phyloP scores from a whole-genome alignment of 1,139 yeast genomes.

The Pichia sp. region DNA sequence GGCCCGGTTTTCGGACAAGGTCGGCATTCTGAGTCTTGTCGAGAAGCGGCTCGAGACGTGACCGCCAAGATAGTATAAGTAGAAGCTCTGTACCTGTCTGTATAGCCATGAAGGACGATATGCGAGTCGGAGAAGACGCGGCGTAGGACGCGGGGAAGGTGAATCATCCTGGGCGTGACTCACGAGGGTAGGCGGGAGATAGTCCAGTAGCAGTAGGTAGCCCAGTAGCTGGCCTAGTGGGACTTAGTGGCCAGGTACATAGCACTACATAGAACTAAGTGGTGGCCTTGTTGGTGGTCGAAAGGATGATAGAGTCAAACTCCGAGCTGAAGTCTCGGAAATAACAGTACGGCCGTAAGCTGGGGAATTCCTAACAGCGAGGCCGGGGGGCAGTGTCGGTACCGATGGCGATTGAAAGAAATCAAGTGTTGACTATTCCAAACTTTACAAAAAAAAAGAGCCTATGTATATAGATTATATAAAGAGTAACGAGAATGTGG shows the following conservation, averaged over 20 bases:
- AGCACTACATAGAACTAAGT: too few relatives aligned
- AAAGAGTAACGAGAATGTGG: not conserved
- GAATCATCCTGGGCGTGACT: not conserved
- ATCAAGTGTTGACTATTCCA: not conserved
- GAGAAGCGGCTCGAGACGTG: not conserved
- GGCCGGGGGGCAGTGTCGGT: not conserved
- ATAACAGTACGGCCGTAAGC: too few relatives aligned
- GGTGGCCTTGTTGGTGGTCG: too few relatives aligned
- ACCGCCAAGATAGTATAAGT: not conserved
- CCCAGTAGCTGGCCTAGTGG: too few relatives aligned
- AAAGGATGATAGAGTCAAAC: too few relatives aligned
- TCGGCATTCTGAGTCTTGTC: slow-evolving; percentile 43
- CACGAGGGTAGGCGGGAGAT: not conserved
- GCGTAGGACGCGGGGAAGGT: not conserved
- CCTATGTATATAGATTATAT: not conserved
- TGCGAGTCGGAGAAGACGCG: slow-evolving; percentile 10
- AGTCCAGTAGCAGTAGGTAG: too few relatives aligned
- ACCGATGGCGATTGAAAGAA: not conserved
- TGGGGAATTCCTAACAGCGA: too few relatives aligned
- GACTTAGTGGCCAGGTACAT: too few relatives aligned
- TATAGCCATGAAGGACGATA: not conserved
- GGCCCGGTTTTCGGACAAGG: slow-evolving; percentile 47
- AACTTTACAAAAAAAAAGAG: not conserved
- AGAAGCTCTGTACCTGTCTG: too few relatives aligned
- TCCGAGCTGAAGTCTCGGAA: too few relatives aligned